Evolutionary conservation across 306 rosid species (phyloP), one percentile per base, ranked within the genome.

Genomic region (Bauhinia variegata): DNA sequence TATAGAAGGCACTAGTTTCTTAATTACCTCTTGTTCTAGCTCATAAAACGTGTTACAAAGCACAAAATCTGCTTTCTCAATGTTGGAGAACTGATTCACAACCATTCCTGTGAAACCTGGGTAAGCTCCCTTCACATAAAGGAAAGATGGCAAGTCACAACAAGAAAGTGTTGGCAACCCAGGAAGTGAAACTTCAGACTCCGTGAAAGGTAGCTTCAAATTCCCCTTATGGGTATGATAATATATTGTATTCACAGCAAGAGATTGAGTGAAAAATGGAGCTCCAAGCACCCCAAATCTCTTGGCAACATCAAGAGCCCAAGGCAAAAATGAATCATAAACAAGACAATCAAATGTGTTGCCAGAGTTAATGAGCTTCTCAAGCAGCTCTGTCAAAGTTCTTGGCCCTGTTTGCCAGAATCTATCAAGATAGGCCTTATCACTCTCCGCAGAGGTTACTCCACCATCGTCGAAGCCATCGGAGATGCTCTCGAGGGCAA

Each of bases 251-350:
- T 67, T 44, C 0, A 79, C 80, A 8, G 72, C 44, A 38, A 76
- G 75, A 3, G 77, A 51, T 41, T 79, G 84, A 46, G 87, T 83
- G 68, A 75, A 79, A 56, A 79, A 79, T 13, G 13, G 28, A 9
- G 77, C 77, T 31, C 69, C 79, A 50, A 61, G 64, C 0, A 79
- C 4, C 11, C 75, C 87, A 48, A 75, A 59, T 4, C 38, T 5
- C 37, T 75, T 75, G 23, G 82, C 84, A 31, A 83, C 81, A 12
- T 83, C 84, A 7, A 79, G 84, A 6, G 52, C 75, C 87, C 87
- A 83, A 52, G 78, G 56, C 48, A 79, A 0, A 65, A 73, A 69
- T 8, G 73, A 39, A 75, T 76, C 84, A 49, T 83, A 83, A 13
- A 83, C 67, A 30, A 79, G 55, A 41, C 78, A 68, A 31, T 80